Conservation (phyloP, 306 rosid genomes). For the Psophocarpus tetragonolobus region DNA sequence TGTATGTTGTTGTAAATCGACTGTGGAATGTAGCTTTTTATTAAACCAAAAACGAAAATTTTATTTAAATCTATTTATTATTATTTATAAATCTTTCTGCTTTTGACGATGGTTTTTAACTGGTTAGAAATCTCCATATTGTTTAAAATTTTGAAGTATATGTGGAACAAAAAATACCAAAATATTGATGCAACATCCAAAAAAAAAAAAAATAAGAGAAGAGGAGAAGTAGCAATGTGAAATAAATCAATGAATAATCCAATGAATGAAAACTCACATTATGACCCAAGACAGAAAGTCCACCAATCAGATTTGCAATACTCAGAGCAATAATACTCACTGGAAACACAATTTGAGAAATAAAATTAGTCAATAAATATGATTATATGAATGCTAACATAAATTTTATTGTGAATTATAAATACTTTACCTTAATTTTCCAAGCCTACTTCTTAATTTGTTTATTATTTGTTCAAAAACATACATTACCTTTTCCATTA, state of each 20-base stretch:
- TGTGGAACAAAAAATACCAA: neutral
- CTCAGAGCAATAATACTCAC: constrained; percentile 65
- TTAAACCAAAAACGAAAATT: too few species aligned
- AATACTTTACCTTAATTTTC: too few species aligned
- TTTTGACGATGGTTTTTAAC: too few species aligned
- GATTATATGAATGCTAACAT: too few species aligned
- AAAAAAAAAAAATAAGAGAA: neutral
- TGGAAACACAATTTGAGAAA: constrained; percentile 37
- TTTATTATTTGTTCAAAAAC: too few species aligned
- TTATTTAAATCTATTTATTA: too few species aligned
- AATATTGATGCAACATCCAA: neutral
- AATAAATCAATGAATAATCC: neutral
- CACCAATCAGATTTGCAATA: constrained; percentile 74
- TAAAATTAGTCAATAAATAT: neutral
- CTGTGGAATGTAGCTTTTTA: too few species aligned
- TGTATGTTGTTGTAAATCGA: too few species aligned
- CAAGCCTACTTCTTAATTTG: too few species aligned
- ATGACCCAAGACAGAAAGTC: constrained; percentile 61
- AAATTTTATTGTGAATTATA: too few species aligned
- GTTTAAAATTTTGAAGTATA: neutral
- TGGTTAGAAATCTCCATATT: neutral
- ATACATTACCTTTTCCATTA: neutral
- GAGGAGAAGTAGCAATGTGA: neutral
- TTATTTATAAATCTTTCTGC: too few species aligned
- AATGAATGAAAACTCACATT: constrained; percentile 49